These are phyloP conservation scores for Puccinia sorghi DNA, from an alignment of 1,284 basidiomycete genomes.

Conservation along the genomic window DNA sequence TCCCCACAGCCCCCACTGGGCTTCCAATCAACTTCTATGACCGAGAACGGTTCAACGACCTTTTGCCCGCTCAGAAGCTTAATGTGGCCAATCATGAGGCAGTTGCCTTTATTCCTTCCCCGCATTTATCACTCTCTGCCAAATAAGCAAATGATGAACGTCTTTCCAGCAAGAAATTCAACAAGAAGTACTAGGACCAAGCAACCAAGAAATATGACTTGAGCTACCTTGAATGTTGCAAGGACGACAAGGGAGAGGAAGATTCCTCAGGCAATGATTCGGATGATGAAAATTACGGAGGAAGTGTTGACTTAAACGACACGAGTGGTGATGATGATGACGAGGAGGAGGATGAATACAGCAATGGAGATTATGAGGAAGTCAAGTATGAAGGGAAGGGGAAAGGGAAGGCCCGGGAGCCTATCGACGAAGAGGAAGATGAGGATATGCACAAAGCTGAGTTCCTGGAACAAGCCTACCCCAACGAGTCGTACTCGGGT, in stretches of 20 bases:
- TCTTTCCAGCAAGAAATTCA: slow-evolving; percentile 14
- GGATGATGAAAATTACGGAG: background rate
- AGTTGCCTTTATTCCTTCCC: slow-evolving; percentile 15
- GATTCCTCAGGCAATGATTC: background rate
- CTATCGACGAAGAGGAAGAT: background rate
- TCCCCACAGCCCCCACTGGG: slow-evolving; percentile 16
- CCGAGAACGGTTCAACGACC: slow-evolving; percentile 1
- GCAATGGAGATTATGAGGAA: too few species aligned
- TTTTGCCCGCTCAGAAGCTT: slow-evolving; percentile 11
- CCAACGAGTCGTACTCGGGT: background rate
- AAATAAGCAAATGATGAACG: background rate
- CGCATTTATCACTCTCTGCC: background rate
- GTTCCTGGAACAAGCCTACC: background rate
- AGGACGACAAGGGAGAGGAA: background rate
- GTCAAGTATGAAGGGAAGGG: too few species aligned
- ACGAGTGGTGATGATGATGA: background rate
- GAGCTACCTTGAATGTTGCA: background rate
- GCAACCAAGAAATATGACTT: slow-evolving; percentile 17
- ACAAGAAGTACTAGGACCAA: slow-evolving; percentile 17
- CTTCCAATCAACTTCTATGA: slow-evolving; percentile 23
- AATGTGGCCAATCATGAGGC: background rate
- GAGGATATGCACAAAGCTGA: background rate
- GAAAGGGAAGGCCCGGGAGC: too few species aligned
- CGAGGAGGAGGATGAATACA: background rate
- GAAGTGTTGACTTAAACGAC: background rate